Percentiles rank a stretch among this genome's conserved stretches.
phyloP scores from a whole-genome alignment of 2,329 filamentous ascomycete species.

The Botryotinia narcissicola region DNA sequence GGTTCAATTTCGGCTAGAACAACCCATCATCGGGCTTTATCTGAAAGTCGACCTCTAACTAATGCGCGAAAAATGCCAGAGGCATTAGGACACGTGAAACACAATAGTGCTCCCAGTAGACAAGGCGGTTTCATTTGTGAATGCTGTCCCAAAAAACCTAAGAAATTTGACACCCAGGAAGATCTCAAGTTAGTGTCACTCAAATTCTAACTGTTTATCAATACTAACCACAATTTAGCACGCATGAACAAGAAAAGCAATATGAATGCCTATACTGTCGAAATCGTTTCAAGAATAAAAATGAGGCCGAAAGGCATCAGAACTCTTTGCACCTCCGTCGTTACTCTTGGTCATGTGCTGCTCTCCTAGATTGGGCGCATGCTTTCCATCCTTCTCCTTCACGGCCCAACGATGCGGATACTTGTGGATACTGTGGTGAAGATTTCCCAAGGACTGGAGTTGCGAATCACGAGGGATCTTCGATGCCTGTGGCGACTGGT shows the following conservation, averaged over 20 bases:
- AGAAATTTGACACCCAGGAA: constrained; percentile 84
- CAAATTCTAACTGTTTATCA: constrained; percentile 2
- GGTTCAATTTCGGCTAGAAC: constrained; percentile 38
- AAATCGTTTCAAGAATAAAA: constrained; percentile 98
- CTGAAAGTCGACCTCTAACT: constrained; percentile 43
- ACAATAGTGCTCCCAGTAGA: constrained; percentile 50
- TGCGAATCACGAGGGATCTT: constrained; percentile 42
- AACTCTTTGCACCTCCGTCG: constrained; percentile 90
- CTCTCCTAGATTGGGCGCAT: constrained; percentile 71
- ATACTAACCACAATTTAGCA: constrained; percentile 49
- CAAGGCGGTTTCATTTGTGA: constrained; percentile 73
- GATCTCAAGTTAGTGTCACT: constrained; percentile 69
- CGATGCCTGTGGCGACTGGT: constrained; percentile 58
- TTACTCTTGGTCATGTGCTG: constrained; percentile 96
- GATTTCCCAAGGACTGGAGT: constrained; percentile 61
- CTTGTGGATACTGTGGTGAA: constrained; percentile 92
- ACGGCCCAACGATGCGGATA: constrained; percentile 66
- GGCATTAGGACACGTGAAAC: constrained; percentile 40
- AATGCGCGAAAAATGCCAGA: constrained; percentile 49
- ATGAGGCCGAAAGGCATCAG: constrained; percentile 93
- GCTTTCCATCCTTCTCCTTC: constrained; percentile 82
- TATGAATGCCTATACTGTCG: constrained; percentile 91
- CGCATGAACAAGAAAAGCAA: constrained; percentile 92
- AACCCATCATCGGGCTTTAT: constrained; percentile 38
- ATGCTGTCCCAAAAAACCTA: constrained; percentile 95